Base-by-base conservation (phyloP, 306 rosid genomes). In the Malus domestica region DNA sequence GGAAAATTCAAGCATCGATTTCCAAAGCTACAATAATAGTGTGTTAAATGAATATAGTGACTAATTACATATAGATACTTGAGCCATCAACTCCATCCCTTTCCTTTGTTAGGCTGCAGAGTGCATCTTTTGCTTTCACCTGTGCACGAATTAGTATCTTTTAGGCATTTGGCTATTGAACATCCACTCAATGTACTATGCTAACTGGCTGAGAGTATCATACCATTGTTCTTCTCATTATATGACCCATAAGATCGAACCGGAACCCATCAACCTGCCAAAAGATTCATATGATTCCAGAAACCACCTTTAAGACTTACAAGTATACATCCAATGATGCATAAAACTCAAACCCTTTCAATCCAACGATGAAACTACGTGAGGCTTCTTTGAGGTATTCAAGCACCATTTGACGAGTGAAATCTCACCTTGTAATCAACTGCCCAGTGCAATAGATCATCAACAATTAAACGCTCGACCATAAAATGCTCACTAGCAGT, bases 221-320 rank as follows among this genome's bases (percentile, higher is more conserved):
- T 86, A 95, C 98, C 98, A 90, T 95, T 55, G 98, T 95, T 80
- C 91, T 85, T 89, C 87, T 92, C 98, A 95, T 92, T 77, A 95
- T 86, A 77, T 95, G 98, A 78, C 98, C 98, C 98, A 95, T 90
- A 14, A 95, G 95, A 63, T 95, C 98, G 80, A 92, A 95, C 78
- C 97, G 93, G 83, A 95, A 95, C 60, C 98, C 98, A 85, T 95
- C 98, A 84, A 95, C 87, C 98, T 95, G 91, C 61, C 67, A 76
- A 74, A 78, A 79, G 10, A 70, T 49, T 44, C 80, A 73, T 52
- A 60, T 19, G 10, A 57, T 33, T 22, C 12, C 2, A 19, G 27
- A 67, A 76, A 33, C 23, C 29, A 51, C 61, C 23, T 58, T 22
- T 75, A 27, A 57, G 63, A 66, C 42, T 63, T 62, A 52, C 30